These are phyloP conservation scores for Candida takata DNA, from an alignment of 805 yeast species.

Conservation along the genomic window DNA sequence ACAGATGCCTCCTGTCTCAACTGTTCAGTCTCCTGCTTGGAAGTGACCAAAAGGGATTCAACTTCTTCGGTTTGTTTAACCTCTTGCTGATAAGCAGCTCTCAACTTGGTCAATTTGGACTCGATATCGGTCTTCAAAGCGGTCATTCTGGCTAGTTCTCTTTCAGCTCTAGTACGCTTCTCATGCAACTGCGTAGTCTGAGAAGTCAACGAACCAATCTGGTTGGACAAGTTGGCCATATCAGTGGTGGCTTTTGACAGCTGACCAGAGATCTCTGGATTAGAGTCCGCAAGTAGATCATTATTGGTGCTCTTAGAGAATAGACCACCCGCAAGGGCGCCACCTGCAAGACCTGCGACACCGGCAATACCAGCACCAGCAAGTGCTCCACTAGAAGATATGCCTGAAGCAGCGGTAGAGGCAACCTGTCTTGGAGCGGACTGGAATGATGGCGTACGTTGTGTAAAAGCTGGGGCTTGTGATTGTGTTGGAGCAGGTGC, in stretches of 20 bases:
- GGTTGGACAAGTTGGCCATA: constrained; percentile 79
- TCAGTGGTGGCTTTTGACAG: constrained; percentile 77
- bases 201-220: constrained; percentile 66
- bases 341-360: constrained; percentile 4
- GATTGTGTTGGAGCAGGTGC: not conserved
- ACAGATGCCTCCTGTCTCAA: constrained; percentile 66
- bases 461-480: not conserved
- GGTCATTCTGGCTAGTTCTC: constrained; percentile 64
- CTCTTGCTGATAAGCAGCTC: constrained; percentile 71
- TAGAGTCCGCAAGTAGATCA: constrained; percentile 48
- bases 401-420: constrained; percentile 1
- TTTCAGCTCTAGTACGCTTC: constrained; percentile 67
- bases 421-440: constrained; percentile 5
- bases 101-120: constrained; percentile 56
- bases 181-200: constrained; percentile 69
- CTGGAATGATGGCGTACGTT: not conserved
- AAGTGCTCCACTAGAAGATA: constrained; percentile 2
- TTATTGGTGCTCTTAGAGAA: constrained; percentile 21
- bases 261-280: constrained; percentile 50
- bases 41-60: constrained; percentile 50
- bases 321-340: constrained; percentile 7
- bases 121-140: constrained; percentile 66
- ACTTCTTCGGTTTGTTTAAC: constrained; percentile 68
- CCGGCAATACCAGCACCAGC: constrained; percentile 6
- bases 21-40: constrained; percentile 61